Conservation (phyloP, 352 stramenopile genomes). For the Pythium phragmitis region DNA sequence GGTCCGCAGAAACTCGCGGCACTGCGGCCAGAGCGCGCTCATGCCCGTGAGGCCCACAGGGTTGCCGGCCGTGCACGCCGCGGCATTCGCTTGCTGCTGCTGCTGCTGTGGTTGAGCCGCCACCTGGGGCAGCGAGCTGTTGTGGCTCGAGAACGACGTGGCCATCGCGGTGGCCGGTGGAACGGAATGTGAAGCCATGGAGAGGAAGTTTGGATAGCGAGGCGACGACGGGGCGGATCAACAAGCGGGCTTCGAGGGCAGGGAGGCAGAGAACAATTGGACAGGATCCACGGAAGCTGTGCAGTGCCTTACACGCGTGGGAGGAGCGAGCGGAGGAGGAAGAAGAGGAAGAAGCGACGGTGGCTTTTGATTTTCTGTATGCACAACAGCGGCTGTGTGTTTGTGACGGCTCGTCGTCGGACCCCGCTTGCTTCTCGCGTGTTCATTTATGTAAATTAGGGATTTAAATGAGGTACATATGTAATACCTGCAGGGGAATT, state of each 20-base stretch:
- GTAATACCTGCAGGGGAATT: not conserved
- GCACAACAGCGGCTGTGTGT: conserved; percentile 3
- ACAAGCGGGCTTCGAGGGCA: not conserved
- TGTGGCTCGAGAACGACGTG: conserved; percentile 22
- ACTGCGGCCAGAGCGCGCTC: conserved; percentile 71
- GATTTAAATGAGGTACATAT: not conserved
- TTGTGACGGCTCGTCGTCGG: conserved; percentile 9
- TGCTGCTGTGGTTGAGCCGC: conserved; percentile 15
- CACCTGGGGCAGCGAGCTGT: conserved; percentile 4
- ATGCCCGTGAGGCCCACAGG: conserved; percentile 37
- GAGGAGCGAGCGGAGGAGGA: not conserved
- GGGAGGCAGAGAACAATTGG: not conserved
- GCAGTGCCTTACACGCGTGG: not conserved
- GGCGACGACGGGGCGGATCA: not conserved
- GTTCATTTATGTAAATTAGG: not conserved
- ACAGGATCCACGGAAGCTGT: not conserved
- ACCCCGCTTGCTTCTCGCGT: not conserved
- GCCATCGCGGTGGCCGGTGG: conserved; percentile 19
- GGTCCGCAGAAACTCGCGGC: conserved; percentile 57
- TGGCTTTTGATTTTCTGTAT: not conserved
- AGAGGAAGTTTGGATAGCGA: not conserved
- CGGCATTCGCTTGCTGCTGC: conserved; percentile 21
- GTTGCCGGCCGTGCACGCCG: conserved; percentile 16
- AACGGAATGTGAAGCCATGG: conserved; percentile 30
- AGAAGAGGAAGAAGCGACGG: not conserved